These are phyloP conservation scores for Apophysomyces trapeziformis DNA, from an alignment of 371 early-diverging fungal species.

Conservation along the genomic window DNA sequence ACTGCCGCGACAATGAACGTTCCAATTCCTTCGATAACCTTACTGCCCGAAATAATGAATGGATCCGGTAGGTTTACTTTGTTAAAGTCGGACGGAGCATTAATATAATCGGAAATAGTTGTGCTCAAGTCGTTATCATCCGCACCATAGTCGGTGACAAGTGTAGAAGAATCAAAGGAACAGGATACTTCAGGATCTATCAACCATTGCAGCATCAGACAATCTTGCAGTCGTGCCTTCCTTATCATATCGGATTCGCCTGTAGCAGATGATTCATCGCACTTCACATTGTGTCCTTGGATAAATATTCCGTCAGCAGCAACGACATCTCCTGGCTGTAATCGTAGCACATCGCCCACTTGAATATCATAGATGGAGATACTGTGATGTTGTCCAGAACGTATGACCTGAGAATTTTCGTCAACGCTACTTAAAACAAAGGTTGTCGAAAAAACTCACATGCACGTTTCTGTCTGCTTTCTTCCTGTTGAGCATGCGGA, in stretches of 20 bases:
- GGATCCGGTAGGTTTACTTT: slow-evolving; percentile 47
- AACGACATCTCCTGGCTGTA: slow-evolving; percentile 94
- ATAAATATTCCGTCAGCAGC: slow-evolving; percentile 89
- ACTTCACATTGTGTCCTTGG: slow-evolving; percentile 79
- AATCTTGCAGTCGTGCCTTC: slow-evolving; percentile 40
- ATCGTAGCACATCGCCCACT: slow-evolving; percentile 86
- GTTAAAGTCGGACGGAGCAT: neutral
- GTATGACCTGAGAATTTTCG: slow-evolving; percentile 59
- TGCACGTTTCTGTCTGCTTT: slow-evolving; percentile 81
- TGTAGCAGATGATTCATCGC: slow-evolving; percentile 92
- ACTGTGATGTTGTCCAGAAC: slow-evolving; percentile 72
- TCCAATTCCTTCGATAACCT: slow-evolving; percentile 81
- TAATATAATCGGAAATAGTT: neutral
- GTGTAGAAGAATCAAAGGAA: slow-evolving; percentile 44
- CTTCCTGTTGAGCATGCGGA: slow-evolving; percentile 80
- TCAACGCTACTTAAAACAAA: neutral
- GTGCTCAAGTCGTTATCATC: slow-evolving; percentile 2
- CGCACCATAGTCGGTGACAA: slow-evolving; percentile 70
- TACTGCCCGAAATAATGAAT: slow-evolving; percentile 76
- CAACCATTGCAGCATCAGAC: slow-evolving; percentile 19
- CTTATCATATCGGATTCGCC: slow-evolving; percentile 89
- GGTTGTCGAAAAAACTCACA: slow-evolving; percentile 26
- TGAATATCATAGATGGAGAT: slow-evolving; percentile 84
- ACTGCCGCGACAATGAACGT: slow-evolving; percentile 71
- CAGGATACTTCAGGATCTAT: neutral